phyloP scores from a whole-genome alignment of 768 basidiomycete species.

The Termitomyces sp. region DNA sequence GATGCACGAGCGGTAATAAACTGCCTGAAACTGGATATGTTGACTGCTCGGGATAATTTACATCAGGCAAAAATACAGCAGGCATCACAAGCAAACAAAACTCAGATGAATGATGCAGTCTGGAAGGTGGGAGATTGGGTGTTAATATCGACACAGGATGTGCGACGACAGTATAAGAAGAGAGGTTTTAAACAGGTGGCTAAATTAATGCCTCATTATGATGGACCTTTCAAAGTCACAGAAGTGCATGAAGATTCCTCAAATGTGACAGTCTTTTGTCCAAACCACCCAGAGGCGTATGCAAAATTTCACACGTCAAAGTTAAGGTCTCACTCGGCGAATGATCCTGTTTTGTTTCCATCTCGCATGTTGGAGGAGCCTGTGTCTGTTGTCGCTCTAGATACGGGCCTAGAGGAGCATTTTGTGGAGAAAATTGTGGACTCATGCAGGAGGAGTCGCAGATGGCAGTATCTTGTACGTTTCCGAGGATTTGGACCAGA shows the following conservation, averaged over 20 bases:
- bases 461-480: not conserved
- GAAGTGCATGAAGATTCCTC: not conserved
- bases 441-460: rapidly evolving
- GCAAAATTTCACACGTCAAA: not conserved
- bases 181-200: conserved; percentile 8
- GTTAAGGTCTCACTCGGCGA: not conserved
- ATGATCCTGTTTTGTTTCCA: too few species aligned
- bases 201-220: not conserved
- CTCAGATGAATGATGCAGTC: not conserved
- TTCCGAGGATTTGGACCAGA: not conserved
- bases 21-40: not conserved
- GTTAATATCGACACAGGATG: conserved; percentile 22
- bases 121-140: conserved; percentile 19
- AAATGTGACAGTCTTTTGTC: not conserved
- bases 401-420: not conserved
- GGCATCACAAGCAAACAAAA: conserved; percentile 15
- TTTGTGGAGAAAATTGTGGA: not conserved
- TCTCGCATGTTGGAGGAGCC: too few species aligned
- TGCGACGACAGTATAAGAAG: conserved; percentile 16
- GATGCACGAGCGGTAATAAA: too few species aligned
- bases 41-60: conserved; percentile 11
- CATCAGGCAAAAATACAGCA: conserved; percentile 17
- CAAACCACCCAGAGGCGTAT: too few species aligned
- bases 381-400: too few species aligned
- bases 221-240: not conserved